Base-by-base conservation (phyloP, 805 yeast species). In the Cyberlindnera mrakii region DNA sequence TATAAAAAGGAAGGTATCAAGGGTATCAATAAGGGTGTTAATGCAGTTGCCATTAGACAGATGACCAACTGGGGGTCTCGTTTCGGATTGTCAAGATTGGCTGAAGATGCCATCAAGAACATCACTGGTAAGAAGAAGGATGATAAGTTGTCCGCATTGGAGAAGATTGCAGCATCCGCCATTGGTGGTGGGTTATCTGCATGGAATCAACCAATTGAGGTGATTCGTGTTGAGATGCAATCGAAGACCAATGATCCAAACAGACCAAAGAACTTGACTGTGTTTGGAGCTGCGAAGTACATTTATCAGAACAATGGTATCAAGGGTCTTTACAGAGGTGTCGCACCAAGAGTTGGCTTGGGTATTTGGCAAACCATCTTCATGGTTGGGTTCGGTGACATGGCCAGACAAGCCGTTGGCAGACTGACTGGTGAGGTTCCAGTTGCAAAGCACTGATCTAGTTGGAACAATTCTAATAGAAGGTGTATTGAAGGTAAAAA, bases 21-120 rank as follows among this genome's bases (percentile, higher is more conserved):
- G 53, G 99, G 99, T 57, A 88, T 93, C 63, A 91, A 93, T 70
- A 89, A 85, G 70, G 99, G 99, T 65, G 98, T 91, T 46, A 91
- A 91, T 62, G 99, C 99, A 8, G 97, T 91, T 46, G 98, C 98
- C n/a, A 83, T 91, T 53, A 83, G 99, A 70, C 99, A 93, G 65
- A 85, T 88, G 86, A 91, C 98, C 53, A 93, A 93, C 68, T 93
- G 99, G 99, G 99, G 99, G 40, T 88, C 97, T 16, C 78, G 99
- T 62, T 91, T 90, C 58, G 99, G 98, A 30, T 74, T 93, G 33
- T 76, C 96, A 3, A 78, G 99, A 62, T 75, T 90, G 58, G 95
- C 96, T 29, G 99, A 93, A 71, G 91, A 86, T 54, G 71, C 68
- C 4, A 88, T 93, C 57, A 80, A 86, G 60, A 72, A 69, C 37